Evolutionary conservation across 1,284 basidiomycete species (phyloP), one percentile per base, ranked within the genome.

Genomic region (Ustilago trichophora): DNA sequence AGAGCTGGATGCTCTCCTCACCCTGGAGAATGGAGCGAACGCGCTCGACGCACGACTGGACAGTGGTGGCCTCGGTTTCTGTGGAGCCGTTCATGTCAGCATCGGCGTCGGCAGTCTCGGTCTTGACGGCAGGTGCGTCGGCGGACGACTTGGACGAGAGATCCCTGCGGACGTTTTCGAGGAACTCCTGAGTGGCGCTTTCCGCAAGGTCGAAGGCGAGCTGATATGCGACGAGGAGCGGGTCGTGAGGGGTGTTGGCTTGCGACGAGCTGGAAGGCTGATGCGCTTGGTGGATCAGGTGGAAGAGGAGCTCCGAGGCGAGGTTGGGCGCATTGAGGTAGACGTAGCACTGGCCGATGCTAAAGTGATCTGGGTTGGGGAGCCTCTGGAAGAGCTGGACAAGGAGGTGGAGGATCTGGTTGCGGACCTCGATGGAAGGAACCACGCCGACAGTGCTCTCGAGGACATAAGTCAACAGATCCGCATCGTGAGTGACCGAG

Each of bases 281-380:
- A 46, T 73, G 68, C 10, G 78, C 75, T 21, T 68, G 58, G 32
- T 73, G 54, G 26, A 80, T 71, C 29, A 81, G 78, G 33, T 73
- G 38, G 44, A 64, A 63, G 32, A 81, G 72, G 10, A 81, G 70
- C 22, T 74, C 58, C 16, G 78, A 70, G 11, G 75, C 76, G 29
- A 66, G 59, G 35, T 58, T 35, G 32, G 80, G 78, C 25, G 67
- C 73, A 50, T 78, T 77, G 50, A 81, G 75, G 50, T 79, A 81
- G 52, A 81, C 80, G 51, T 77, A 80, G 71, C 80, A 81, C 54
- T 81, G 78, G 16, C 77, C 74, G 40, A 80, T 78, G 62, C 76
- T 78, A 48, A 80, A 80, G 63, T 80, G 62, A 47, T 81, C 80
- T 12, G 80, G 78, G 29, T 43, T 54, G 15, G 73, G 71, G 27